Evolutionary conservation across 1,284 basidiomycete genomes (phyloP).

Genomic region (Grifola frondosa): DNA sequence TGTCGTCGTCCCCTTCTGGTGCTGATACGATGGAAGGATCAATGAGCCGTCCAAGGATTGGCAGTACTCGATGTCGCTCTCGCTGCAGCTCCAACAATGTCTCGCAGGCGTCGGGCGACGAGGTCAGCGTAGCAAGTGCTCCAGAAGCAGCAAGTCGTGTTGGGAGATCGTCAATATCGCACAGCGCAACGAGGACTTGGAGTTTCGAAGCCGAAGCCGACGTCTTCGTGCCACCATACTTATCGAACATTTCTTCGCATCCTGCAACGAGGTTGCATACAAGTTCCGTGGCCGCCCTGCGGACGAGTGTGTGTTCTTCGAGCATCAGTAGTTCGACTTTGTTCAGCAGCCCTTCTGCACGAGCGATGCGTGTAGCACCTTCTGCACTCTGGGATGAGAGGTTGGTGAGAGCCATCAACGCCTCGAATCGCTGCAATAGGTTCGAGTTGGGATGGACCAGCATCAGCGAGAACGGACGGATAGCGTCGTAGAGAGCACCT

Average conservation of each 20-base stretch:
- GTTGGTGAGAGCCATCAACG: conserved; percentile 95
- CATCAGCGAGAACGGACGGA: conserved; percentile 74
- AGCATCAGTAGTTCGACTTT: conserved; percentile 81
- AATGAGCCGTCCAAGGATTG: conserved; percentile 63
- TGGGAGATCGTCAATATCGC: conserved; percentile 78
- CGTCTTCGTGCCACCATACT: conserved; percentile 53
- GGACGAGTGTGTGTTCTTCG: conserved; percentile 80
- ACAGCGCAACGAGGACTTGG: conserved; percentile 81
- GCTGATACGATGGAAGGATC: conserved; percentile 45
- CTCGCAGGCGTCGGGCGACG: conserved; percentile 59
- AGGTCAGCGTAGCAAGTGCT: conserved; percentile 77
- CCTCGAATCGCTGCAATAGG: conserved; percentile 87
- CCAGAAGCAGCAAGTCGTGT: conserved; percentile 86
- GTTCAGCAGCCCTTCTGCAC: conserved; percentile 59
- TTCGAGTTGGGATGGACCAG: conserved; percentile 67
- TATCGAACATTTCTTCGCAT: conserved; percentile 72
- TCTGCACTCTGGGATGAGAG: conserved; percentile 77
- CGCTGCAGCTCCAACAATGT: conserved; percentile 61
- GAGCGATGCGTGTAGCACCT: conserved; percentile 64
- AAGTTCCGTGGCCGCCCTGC: conserved; percentile 89
- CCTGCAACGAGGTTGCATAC: conserved; percentile 88
- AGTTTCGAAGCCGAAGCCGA: conserved; percentile 60
- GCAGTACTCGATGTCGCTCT: conserved; percentile 58
- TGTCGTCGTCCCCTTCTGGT: conserved; percentile 32
- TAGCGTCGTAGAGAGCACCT: conserved; percentile 75